These are phyloP conservation scores for Aspergillus versicolor DNA, from an alignment of 2,329 filamentous ascomycete genomes.

Conservation along the genomic window DNA sequence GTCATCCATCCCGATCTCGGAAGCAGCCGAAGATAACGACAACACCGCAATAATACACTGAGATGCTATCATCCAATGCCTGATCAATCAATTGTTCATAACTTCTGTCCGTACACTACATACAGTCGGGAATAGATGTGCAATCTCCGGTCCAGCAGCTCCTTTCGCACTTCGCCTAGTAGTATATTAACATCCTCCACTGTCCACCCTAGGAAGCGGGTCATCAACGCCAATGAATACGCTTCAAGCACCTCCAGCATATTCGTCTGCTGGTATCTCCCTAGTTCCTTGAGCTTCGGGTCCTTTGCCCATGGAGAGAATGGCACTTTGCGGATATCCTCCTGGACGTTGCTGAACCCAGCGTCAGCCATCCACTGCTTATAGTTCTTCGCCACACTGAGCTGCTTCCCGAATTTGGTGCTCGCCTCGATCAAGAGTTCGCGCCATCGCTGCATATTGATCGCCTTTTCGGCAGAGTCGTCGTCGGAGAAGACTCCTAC, in stretches of 20 bases:
- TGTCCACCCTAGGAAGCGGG: slow-evolving; percentile 36
- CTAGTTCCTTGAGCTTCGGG: slow-evolving; percentile 45
- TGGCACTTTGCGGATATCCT: slow-evolving; percentile 51
- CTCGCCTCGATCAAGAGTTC: slow-evolving; percentile 29
- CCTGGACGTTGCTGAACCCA: slow-evolving; percentile 54
- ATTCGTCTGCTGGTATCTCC: slow-evolving; percentile 28
- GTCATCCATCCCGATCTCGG: not conserved
- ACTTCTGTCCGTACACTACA: slow-evolving; percentile 31
- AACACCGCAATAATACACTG: not conserved
- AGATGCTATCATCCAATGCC: too few relatives aligned
- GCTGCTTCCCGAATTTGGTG: slow-evolving; percentile 32
- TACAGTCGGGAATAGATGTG: slow-evolving; percentile 39
- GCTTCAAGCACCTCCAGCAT: slow-evolving; percentile 31
- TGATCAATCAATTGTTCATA: not conserved
- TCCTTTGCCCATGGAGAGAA: slow-evolving; percentile 52
- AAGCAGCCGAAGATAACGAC: not conserved
- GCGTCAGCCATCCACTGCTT: slow-evolving; percentile 49
- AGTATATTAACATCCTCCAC: slow-evolving; percentile 40
- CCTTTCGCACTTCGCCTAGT: slow-evolving; percentile 37
- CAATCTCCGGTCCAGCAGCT: slow-evolving; percentile 36
- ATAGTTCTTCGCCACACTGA: slow-evolving; percentile 37
- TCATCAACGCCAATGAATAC: slow-evolving; percentile 32
- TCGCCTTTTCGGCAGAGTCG: slow-evolving; percentile 25
- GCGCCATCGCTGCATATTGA: slow-evolving; percentile 27
- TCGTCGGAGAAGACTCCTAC: slow-evolving; percentile 32